Base-by-base conservation (phyloP, 106 monocot genomes). In the Iris macrosiphon region DNA sequence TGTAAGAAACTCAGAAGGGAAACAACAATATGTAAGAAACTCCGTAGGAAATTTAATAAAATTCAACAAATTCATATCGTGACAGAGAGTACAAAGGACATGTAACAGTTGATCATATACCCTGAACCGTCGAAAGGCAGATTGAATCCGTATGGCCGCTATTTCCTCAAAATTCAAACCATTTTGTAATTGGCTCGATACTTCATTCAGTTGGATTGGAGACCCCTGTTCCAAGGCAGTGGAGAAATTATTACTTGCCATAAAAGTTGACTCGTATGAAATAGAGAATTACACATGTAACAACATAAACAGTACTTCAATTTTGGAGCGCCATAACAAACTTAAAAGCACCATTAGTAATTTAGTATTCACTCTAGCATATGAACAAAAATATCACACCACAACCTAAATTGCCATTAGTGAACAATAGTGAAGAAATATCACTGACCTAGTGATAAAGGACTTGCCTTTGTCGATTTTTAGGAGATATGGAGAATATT, bases 111-210 rank as follows among this genome's bases (percentile, higher is more conserved):
- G 15, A 44, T 7, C n/a, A 46, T 17, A 21, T 61, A 85, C 95
- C 95, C 64, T 82, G 76, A 59, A 86, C 18, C 70, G 43, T 43
- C 89, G 72, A 70, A 69, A 96, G 42, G 86, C 85, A 64, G 73
- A 77, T 68, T 96, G 89, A 65, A 96, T 96, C 13, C 69, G 72
- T 67, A 45, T 75, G 18, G 90, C 86, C 37, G 96, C 85, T 42
- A 14, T 52, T 10, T 79, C 79, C 68, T 90, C 82, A 18, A 50
- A 52, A 40, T 23, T 57, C 18, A 75, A 70, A 41, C 52, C 30
- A 52, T 42, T 38, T 40, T 29, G 26, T 3, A 51, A 45, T 37
- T 63, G 67, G 17, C 38, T 62, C 5, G 65, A 66, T 18, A 60
- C 47, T 49, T 75, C 64, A 19, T 22, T 55, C n/a, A n/a, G 3